Percentiles rank a stretch among this genome's conserved stretches.
Evolutionary conservation across 2,329 filamentous ascomycete species (phyloP).

Genomic region (Diaporthe citri): DNA sequence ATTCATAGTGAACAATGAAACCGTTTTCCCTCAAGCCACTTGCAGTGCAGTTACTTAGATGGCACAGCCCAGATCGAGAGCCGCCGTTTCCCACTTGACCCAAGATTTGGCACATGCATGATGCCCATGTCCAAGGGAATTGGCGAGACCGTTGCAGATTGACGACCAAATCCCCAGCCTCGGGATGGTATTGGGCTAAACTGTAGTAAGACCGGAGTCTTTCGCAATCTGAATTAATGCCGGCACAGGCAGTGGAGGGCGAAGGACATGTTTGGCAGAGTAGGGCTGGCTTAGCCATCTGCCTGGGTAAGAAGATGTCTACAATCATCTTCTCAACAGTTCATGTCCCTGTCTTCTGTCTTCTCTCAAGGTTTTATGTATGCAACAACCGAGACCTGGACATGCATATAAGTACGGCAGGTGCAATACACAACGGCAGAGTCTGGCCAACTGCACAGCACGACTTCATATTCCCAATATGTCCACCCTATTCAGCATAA

Average conservation of each 20-base stretch:
- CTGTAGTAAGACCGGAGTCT: too few species aligned
- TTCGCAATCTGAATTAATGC: neutral
- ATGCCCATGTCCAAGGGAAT: neutral
- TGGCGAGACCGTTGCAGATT: neutral
- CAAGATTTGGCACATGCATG: neutral
- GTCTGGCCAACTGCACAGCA: slow-evolving; percentile 11
- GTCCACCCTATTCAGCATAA: slow-evolving; percentile 24
- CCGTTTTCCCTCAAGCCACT: too few species aligned
- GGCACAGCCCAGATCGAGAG: neutral
- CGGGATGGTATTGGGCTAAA: too few species aligned
- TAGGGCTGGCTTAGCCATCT: neutral
- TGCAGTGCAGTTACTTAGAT: neutral
- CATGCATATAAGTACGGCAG: neutral
- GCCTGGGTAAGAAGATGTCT: neutral
- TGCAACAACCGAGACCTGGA: neutral
- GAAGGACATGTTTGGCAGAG: neutral
- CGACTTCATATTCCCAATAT: neutral
- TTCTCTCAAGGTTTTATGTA: neutral
- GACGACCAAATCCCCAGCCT: neutral
- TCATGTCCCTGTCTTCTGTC: too few species aligned
- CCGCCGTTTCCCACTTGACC: neutral
- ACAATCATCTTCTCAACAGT: neutral
- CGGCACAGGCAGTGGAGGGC: neutral
- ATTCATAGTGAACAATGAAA: slow-evolving; percentile 16
- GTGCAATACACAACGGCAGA: neutral